Base-by-base conservation (phyloP, 2,329 filamentous ascomycete species). In the Colletotrichum sojae region DNA sequence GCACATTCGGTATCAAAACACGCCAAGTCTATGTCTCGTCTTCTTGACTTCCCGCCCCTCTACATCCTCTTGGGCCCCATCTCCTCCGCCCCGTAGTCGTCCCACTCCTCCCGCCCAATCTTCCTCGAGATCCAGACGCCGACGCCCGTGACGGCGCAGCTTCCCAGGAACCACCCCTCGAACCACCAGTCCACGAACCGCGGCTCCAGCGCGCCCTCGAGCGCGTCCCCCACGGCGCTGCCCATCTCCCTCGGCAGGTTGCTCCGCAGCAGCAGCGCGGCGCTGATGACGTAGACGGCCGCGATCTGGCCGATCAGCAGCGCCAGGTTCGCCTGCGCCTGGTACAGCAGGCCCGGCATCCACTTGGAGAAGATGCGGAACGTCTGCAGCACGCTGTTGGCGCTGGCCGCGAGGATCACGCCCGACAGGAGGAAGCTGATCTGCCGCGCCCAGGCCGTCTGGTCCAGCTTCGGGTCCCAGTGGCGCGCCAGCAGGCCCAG, bases 371-470 rank as follows among this genome's bases (percentile, higher is more conserved):
- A 93, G 63, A 97, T 86, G 73, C 92, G 90, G 74, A 95, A 92
- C 0, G 94, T 97, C 78, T 96, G 94, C n/a, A 95, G 84, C 18
- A 93, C 94, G 66, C 91, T 92, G 78, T 92, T 94, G 80, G 94
- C 94, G 63, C 92, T 94, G 2, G 92, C 91, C 16, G 94, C 85
- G 25, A 97, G 90, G 78, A 97, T 96, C 57, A 95, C 89, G 18
- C 94, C 94, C 8, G 91, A 94, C 5, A 97, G 86, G 22, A 94
- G 83, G 79, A 97, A 97, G 68, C 92, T 94, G 72, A 97, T 95
- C 76, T 94, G 92, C 36, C 93, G 91, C 22, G 92, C 91, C 93
- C 94, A 97, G 10, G 93, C 92, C 12, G 90, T 87, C 75, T 94
- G 92, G 80, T 97, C 92, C 27, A 97, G 87, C 69, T 91, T 89